Percentiles rank a stretch among this genome's conserved stretches.
Evolutionary conservation across 192 early-diverging fungal species (phyloP).

Genomic region (Hyaloraphidium curvatum): DNA sequence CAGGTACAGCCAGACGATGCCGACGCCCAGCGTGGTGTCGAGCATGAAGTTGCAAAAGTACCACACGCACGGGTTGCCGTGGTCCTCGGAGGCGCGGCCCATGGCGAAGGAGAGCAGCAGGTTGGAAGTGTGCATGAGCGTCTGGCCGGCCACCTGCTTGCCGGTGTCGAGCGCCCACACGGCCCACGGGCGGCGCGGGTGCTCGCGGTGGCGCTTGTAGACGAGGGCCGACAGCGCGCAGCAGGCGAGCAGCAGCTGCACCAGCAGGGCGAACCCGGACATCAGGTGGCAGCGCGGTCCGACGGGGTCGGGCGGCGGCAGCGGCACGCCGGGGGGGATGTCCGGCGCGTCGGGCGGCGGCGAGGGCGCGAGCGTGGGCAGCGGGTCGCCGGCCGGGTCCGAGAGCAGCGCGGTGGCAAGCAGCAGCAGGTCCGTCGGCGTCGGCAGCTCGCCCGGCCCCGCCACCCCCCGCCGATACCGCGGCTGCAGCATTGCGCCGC

Average conservation of each 20-base stretch:
- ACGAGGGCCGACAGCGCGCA: neutral
- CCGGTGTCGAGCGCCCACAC: neutral
- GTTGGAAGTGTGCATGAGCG: conserved; percentile 2
- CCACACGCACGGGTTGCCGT: neutral
- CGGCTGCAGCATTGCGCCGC: too few relatives aligned
- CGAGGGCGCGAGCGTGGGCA: too few relatives aligned
- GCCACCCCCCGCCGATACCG: too few relatives aligned
- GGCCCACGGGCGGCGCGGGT: neutral
- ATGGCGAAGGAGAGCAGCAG: neutral
- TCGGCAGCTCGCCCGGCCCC: too few relatives aligned
- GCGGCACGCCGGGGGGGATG: too few relatives aligned
- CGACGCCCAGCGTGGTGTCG: too few relatives aligned
- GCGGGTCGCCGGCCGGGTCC: too few relatives aligned
- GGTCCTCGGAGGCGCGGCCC: neutral
- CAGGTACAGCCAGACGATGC: too few relatives aligned
- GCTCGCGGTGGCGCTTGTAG: neutral
- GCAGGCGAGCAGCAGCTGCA: neutral
- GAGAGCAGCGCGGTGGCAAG: too few relatives aligned
- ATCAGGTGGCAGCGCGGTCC: neutral
- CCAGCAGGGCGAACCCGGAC: neutral
- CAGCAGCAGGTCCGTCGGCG: too few relatives aligned
- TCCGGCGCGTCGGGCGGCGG: too few relatives aligned
- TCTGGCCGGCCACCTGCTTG: neutral
- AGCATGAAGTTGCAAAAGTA: neutral
- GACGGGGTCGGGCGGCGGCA: too few relatives aligned